These are phyloP conservation scores for Arthonia radiata DNA, from an alignment of 495 filamentous ascomycete species.

Conservation along the genomic window DNA sequence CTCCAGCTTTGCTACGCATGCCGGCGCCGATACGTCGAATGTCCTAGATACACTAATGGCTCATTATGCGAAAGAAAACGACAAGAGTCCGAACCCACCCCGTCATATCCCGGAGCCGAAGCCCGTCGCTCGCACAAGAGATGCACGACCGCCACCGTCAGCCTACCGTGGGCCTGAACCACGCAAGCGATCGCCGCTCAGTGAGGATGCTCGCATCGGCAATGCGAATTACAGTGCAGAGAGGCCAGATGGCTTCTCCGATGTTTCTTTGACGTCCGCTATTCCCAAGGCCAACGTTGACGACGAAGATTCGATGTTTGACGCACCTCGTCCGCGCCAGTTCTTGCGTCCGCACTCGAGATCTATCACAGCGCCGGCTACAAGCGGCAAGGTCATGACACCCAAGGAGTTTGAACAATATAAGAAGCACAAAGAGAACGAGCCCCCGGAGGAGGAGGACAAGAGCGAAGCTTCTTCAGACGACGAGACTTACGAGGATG, in stretches of 20 bases:
- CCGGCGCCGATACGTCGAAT: no score
- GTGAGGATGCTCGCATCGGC: slow-evolving; percentile 1
- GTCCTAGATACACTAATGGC: background rate
- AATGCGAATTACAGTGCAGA: slow-evolving; percentile 1
- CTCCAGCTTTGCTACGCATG: no score
- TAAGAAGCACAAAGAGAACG: slow-evolving; percentile 23
- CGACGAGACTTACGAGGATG: slow-evolving; percentile 54
- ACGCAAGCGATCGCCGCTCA: no score
- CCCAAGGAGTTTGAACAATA: slow-evolving; percentile 17
- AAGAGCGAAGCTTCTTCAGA: slow-evolving; percentile 27
- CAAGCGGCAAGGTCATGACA: slow-evolving; percentile 1
- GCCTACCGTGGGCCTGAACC: no score
- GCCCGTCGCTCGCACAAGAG: slow-evolving; percentile 13
- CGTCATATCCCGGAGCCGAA: slow-evolving; percentile 10
- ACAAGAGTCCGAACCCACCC: background rate
- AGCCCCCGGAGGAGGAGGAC: slow-evolving; percentile 18
- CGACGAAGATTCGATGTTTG: slow-evolving; percentile 37
- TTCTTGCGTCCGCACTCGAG: background rate
- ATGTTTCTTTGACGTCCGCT: slow-evolving; percentile 63
- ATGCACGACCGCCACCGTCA: slow-evolving; percentile 9
- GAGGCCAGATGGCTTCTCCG: slow-evolving; percentile 24
- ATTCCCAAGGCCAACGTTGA: slow-evolving; percentile 66
- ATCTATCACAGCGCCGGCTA: background rate
- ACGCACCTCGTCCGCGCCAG: background rate
- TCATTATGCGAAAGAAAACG: background rate